These are phyloP conservation scores for Bonia amplexicaulis DNA, from an alignment of 176 grass and related monocot genomes.

Conservation along the genomic window DNA sequence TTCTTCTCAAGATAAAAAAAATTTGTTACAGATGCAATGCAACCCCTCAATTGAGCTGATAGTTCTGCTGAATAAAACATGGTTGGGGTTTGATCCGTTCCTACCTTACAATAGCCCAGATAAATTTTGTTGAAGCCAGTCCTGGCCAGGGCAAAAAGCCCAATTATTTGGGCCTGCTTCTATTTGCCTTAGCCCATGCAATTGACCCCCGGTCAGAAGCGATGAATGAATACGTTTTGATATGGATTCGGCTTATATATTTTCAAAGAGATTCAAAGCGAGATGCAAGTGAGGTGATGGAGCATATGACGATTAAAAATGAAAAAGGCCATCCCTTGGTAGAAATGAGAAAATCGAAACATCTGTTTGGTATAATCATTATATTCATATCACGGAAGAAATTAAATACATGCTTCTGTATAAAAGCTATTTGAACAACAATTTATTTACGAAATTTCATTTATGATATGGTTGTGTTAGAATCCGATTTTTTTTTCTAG, in stretches of 20 bases:
- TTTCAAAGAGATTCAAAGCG: background rate
- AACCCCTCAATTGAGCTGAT: background rate
- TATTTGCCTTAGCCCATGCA: background rate
- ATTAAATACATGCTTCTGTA: background rate
- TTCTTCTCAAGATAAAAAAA: background rate
- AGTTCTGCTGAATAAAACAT: background rate
- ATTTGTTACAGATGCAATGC: background rate
- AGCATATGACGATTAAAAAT: background rate
- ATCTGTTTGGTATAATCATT: background rate
- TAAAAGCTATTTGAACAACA: background rate
- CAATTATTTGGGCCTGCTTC: background rate
- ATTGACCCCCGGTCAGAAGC: no score
- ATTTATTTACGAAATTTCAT: background rate
- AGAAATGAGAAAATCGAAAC: background rate
- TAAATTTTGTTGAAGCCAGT: background rate
- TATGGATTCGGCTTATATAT: background rate
- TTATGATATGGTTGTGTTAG: no score
- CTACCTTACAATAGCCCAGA: background rate
- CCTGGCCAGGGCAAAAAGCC: background rate
- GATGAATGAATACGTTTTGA: background rate
- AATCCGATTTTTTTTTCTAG: no score
- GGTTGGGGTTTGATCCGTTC: background rate
- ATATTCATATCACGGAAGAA: background rate
- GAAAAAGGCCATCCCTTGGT: background rate
- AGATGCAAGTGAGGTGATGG: background rate